phyloP scores from a whole-genome alignment of 768 basidiomycete genomes.

The Brasilioporus rufonigricans region DNA sequence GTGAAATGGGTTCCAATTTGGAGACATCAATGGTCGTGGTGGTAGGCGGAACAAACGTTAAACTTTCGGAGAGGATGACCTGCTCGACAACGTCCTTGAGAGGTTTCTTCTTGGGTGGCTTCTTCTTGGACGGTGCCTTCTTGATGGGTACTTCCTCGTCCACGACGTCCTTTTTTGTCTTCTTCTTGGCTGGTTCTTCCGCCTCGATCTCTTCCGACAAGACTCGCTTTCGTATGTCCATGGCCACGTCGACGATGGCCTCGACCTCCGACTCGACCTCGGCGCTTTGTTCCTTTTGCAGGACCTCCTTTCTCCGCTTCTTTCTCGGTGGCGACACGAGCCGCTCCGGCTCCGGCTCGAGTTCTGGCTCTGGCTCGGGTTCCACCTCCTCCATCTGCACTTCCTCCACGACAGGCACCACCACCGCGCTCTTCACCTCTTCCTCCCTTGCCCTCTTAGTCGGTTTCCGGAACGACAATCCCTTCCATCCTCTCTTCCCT shows the following conservation, averaged over 20 bases:
- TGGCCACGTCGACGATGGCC: slow-evolving; percentile 31
- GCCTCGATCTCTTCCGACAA: slow-evolving; percentile 40
- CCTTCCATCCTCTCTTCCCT: slow-evolving; percentile 44
- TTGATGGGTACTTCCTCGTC: slow-evolving; percentile 37
- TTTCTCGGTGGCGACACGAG: slow-evolving; percentile 51
- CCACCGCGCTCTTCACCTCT: slow-evolving; percentile 23
- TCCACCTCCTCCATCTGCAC: slow-evolving; percentile 30
- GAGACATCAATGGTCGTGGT: slow-evolving; percentile 51
- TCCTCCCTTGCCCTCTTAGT: slow-evolving; percentile 40
- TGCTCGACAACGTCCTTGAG: slow-evolving; percentile 45
- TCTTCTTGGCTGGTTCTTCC: slow-evolving; percentile 32
- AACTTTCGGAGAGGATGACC: slow-evolving; percentile 49
- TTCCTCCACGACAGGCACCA: slow-evolving; percentile 20
- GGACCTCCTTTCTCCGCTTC: slow-evolving; percentile 52
- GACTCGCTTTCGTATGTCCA: slow-evolving; percentile 43
- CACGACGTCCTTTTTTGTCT: slow-evolving; percentile 32
- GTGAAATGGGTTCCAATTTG: slow-evolving; percentile 42
- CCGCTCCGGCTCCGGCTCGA: slow-evolving; percentile 33
- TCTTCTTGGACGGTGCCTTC: slow-evolving; percentile 34
- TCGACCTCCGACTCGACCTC: slow-evolving; percentile 61
- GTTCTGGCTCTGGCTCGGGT: slow-evolving; percentile 31
- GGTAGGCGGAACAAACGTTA: slow-evolving; percentile 48
- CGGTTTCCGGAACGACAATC: slow-evolving; percentile 43
- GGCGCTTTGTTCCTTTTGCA: slow-evolving; percentile 35
- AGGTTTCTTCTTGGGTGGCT: slow-evolving; percentile 32